Base-by-base conservation (phyloP, 2,329 filamentous ascomycete species). In the Exophiala lecanii-corni region DNA sequence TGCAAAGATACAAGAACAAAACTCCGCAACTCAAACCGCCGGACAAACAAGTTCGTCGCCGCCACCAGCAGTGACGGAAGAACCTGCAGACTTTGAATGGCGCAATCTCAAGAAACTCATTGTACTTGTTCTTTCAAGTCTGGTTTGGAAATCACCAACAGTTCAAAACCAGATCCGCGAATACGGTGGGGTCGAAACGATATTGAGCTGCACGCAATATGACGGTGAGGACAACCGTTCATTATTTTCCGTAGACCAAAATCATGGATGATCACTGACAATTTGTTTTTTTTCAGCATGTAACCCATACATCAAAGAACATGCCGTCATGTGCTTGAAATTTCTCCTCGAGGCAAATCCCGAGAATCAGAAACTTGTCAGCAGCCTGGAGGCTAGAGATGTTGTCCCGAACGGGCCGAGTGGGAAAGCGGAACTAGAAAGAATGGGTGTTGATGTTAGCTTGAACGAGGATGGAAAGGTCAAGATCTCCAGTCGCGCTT, bases 281-380 rank as follows among this genome's bases (percentile, higher is more conserved):
- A n/a, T n/a, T 7, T 33, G 15, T 9, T n/a, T 15, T 33, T 13
- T 10, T 20, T 7, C 33, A 51, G 49, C 45, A 36, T 51, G 49
- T 66, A 96, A 96, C 59, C 88, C 89, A 0, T 96, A 91, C 60
- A 89, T 94, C 51, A 87, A 91, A 57, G 91, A 97, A 63, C 86
- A 89, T 52, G 86, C 88, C 2, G 87, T 89, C 37, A 82, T 94
- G 61, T 89, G 86, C 54, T 74, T 94, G n/a, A 89, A 91, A 60
- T 94, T 79, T 55, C 58, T 77, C 15, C 65, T 78, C 5, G 75
- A 78, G 45, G 65, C 65, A 1, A 73, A 72, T 42, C 58, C 61
- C 9, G 69, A 71, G 42, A 70, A 79, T 51, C 74, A 77, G 49
- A 72, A 71, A 45, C 68, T 79, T 53, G 69, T 74, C 3, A 67